Evolutionary conservation across 345 rosid genomes (phyloP).

Genomic region (Eucalyptus virginea): DNA sequence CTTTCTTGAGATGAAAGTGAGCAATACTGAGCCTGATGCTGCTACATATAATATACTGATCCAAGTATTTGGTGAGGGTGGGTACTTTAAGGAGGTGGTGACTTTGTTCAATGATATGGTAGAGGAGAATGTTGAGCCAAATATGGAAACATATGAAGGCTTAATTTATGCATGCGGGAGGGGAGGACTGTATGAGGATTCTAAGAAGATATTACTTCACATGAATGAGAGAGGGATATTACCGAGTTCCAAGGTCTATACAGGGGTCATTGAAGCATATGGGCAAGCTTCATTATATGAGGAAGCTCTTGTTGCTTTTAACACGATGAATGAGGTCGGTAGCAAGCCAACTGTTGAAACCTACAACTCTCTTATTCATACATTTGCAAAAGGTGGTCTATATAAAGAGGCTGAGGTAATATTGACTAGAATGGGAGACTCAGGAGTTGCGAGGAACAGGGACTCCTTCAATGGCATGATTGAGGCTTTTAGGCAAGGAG

Average conservation of each 20-base stretch:
- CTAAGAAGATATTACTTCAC: slow-evolving; percentile 56
- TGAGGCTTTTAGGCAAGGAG: slow-evolving; percentile 89
- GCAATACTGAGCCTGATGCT: slow-evolving; percentile 77
- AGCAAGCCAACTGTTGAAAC: slow-evolving; percentile 73
- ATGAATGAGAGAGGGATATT: slow-evolving; percentile 67
- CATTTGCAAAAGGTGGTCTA: slow-evolving; percentile 86
- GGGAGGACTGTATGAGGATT: slow-evolving; percentile 86
- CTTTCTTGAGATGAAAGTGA: slow-evolving; percentile 91
- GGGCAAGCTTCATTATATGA: slow-evolving; percentile 88
- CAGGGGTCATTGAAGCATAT: slow-evolving; percentile 81
- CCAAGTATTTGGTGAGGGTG: slow-evolving; percentile 89
- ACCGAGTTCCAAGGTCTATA: slow-evolving; percentile 80
- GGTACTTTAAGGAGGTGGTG: slow-evolving; percentile 93
- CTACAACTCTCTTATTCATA: slow-evolving; percentile 60
- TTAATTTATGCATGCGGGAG: slow-evolving; percentile 82
- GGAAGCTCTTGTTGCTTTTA: slow-evolving; percentile 80
- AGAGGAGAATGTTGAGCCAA: slow-evolving; percentile 87
- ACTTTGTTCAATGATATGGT: slow-evolving; percentile 92
- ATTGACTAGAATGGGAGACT: slow-evolving; percentile 49
- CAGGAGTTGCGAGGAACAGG: slow-evolving; percentile 48
- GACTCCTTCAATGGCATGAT: slow-evolving; percentile 84
- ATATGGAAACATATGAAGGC: slow-evolving; percentile 86
- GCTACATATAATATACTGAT: slow-evolving; percentile 76
- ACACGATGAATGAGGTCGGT: slow-evolving; percentile 83
- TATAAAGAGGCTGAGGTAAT: slow-evolving; percentile 65